Conservation (phyloP, 305 asterid species). For the Fraxinus platypoda region DNA sequence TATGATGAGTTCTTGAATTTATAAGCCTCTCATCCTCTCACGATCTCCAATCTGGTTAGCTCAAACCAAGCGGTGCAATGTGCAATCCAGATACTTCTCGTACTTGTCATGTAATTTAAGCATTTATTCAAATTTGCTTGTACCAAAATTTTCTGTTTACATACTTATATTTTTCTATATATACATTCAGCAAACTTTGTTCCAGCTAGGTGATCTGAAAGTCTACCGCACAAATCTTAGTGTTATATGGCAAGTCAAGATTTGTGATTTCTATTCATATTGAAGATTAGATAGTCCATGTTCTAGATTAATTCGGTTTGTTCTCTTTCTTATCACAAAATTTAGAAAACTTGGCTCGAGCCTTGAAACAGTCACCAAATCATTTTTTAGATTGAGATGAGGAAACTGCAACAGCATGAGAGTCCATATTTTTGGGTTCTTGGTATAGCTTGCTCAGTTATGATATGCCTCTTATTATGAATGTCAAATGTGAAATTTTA, state of each 20-base stretch:
- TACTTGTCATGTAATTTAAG: background rate
- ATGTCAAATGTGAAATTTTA: background rate
- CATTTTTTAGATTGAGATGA: background rate
- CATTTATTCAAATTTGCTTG: background rate
- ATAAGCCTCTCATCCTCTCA: background rate
- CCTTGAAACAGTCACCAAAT: background rate
- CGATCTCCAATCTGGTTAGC: background rate
- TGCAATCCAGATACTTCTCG: background rate
- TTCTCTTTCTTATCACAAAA: background rate
- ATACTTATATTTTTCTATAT: background rate
- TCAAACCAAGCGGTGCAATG: background rate
- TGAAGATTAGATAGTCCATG: background rate
- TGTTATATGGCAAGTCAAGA: background rate
- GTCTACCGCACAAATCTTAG: background rate
- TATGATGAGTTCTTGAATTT: background rate
- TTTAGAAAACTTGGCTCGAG: background rate
- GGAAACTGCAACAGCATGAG: background rate
- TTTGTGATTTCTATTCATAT: background rate
- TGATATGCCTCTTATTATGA: background rate
- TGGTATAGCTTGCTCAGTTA: background rate
- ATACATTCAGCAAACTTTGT: background rate
- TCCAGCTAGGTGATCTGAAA: background rate
- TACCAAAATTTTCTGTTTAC: background rate
- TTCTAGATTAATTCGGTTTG: background rate
- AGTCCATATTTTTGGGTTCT: background rate